Percentiles rank a stretch among this genome's conserved stretches.
Evolutionary conservation across 306 rosid genomes (phyloP).

Genomic region (Adenanthera pavonina): DNA sequence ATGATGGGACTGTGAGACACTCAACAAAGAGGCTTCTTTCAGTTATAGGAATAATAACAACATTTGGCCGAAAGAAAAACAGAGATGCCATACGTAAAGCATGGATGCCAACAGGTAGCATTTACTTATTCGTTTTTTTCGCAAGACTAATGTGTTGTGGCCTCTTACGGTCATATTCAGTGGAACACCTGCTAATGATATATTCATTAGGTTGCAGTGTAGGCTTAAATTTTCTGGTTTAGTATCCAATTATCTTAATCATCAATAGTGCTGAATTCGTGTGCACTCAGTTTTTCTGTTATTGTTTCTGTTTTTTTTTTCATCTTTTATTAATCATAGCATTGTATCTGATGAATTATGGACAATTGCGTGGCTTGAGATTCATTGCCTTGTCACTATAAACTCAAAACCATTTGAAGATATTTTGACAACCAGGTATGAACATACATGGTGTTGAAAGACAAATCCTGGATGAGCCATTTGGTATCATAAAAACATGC

Average conservation of each 20-base stretch:
- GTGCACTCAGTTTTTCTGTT: conserved; percentile 1
- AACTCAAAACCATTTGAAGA: neutral
- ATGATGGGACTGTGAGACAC: conserved; percentile 40
- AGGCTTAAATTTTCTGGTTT: conserved; percentile 29
- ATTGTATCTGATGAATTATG: conserved; percentile 31
- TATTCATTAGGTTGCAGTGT: conserved; percentile 11
- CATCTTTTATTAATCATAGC: conserved; percentile 17
- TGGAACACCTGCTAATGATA: conserved; percentile 12
- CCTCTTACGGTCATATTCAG: conserved; percentile 15
- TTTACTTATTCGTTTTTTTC: conserved; percentile 33
- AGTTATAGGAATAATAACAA: conserved; percentile 68
- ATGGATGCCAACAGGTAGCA: conserved; percentile 75
- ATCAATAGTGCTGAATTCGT: conserved; percentile 16
- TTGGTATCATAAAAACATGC: neutral
- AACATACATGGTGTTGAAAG: neutral
- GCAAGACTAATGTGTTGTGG: conserved; percentile 6
- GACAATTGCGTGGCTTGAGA: conserved; percentile 23
- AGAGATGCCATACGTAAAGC: conserved; percentile 80
- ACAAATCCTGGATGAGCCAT: neutral
- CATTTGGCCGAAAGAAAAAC: conserved; percentile 65
- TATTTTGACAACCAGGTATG: conserved; percentile 22
- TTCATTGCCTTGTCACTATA: conserved; percentile 13
- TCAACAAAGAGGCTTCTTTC: conserved; percentile 59
- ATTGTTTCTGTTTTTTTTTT: conserved; percentile 26
- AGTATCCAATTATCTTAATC: conserved; percentile 22